Conservation (phyloP, 139 green algal species). For the Chlamydomonas eustigma region DNA sequence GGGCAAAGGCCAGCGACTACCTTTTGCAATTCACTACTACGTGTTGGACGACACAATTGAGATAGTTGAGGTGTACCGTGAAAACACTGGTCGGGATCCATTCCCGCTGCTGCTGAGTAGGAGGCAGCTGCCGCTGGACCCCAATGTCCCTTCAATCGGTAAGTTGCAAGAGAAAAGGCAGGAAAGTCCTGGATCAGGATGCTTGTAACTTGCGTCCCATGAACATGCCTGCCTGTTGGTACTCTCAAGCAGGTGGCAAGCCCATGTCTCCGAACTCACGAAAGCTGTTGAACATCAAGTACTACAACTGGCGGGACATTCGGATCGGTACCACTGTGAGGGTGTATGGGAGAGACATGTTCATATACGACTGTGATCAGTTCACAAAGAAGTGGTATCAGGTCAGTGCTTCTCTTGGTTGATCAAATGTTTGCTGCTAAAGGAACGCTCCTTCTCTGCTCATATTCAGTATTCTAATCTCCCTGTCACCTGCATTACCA, state of each 20-base stretch:
- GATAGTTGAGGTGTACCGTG: slow-evolving; percentile 36
- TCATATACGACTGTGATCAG: slow-evolving; percentile 67
- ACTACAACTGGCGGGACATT: slow-evolving; percentile 64
- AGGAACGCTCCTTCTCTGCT: too few relatives aligned
- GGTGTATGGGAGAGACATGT: slow-evolving; percentile 63
- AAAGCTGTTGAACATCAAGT: slow-evolving; percentile 18
- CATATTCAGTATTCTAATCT: too few relatives aligned
- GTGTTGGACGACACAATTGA: slow-evolving; percentile 77
- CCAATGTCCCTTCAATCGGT: slow-evolving; percentile 35
- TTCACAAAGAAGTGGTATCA: slow-evolving; percentile 67
- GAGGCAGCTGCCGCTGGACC: slow-evolving; percentile 36
- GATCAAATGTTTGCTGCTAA: too few relatives aligned
- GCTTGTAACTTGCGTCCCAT: not conserved
- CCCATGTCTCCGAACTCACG: slow-evolving; percentile 33
- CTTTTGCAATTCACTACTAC: slow-evolving; percentile 77
- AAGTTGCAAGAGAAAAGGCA: slow-evolving; percentile 10
- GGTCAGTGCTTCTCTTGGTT: too few relatives aligned
- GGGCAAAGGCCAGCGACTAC: slow-evolving; percentile 61
- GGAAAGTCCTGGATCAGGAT: not conserved
- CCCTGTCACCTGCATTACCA: too few relatives aligned
- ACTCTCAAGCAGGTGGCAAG: slow-evolving; percentile 19
- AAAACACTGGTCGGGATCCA: slow-evolving; percentile 41
- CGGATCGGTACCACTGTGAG: slow-evolving; percentile 55
- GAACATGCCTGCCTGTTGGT: not conserved
- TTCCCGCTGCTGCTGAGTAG: slow-evolving; percentile 37